Evolutionary conservation across 2,329 filamentous ascomycete genomes (phyloP), one percentile per base, ranked within the genome.

Genomic region (Ascomycota sp.): DNA sequence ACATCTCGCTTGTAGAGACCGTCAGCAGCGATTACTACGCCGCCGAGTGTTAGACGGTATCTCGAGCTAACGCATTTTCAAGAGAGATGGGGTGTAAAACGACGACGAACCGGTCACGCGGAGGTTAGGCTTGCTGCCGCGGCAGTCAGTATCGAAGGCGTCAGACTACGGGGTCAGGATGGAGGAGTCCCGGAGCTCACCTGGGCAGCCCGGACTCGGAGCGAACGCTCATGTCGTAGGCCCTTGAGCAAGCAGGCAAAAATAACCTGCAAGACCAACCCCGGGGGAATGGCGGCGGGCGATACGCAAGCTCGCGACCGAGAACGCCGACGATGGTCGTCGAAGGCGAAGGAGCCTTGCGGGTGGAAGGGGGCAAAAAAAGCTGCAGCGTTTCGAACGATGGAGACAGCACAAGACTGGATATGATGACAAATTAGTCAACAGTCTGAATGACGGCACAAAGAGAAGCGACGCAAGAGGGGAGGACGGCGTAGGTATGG

Each of bases 1-100:
- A 98, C 84, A 80, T 98, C 89, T 59, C 89, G 76, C 66, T 95
- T 98, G 66, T 93, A 95, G 43, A 98, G 67, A 39, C 89, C 89
- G 66, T 98, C 89, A 46, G 89, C 89, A 46, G 89, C 89, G 63
- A 98, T 93, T 61, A 98, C 89, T 95, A 55, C 45, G 46, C 39
- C 41, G 33, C 41, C 37, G 51, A 67, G 47, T 62, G 57, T 26
- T 30, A 29, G n/a, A 9, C 28, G 25, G 30, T 30, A 30, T 30
- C n/a, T 7, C 16, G 9, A 25, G 12, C 7, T 21, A 21, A 10
- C 6, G 28, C 28, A 27, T 6, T 9, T 12, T 21, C 16, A 21
- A 27, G 28, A 16, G 38, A 39, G 33, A 37, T 40, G 39, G 38
- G 31, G 36, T 29, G 7, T 29, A 12, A 29, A 31, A 13, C 16